Base-by-base conservation (phyloP, 208 protist species). In the Hexamita inflata region DNA sequence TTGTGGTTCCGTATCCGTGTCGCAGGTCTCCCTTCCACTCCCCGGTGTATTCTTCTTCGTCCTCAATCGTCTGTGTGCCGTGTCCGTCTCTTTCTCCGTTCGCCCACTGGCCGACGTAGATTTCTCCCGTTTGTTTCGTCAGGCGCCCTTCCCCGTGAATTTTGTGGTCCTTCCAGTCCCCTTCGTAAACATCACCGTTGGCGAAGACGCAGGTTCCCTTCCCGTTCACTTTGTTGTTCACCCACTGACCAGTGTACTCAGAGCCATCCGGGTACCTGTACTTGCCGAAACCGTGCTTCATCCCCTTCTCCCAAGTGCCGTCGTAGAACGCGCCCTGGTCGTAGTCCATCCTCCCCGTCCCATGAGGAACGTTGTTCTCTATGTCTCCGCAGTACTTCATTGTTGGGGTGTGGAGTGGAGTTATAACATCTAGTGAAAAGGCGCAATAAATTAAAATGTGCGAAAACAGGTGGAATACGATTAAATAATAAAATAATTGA, bases 161-260 rank as follows among this genome's bases (percentile, higher is more conserved):
- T n/a, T 75, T 64, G n/a, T 79, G 75, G 41, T 79, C 61, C 13
- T 45, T 34, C 77, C 77, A 79, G 15, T 79, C 61, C 1, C 77
- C 77, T 29, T 70, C 59, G 41, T 79, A 79, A 11, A 13, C 13
- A 34, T 1, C 11, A 19, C 66, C 15, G 13, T 74, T 74, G 11
- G 40, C 76, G 19, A 45, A 7, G 11, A 65, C 60, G 13, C 40
- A 58, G 30, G 66, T 77, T 28, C 77, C 77, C 26, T 15, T 58
- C 4, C 77, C 77, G 39, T 62, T 4, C 26, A 73, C 4, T 15
- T 35, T 39, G 35, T 42, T n/a, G 29, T 45, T 41, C 4, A 30
- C 7, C 4, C 45, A 78, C 40, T 78, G 39, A 26, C 75, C 75
- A 24, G 2, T 35, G 34, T 78, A 78, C 34, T 58, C 58, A 11